These are phyloP conservation scores for Globisporangium alternatum DNA, from an alignment of 352 stramenopile species.

Conservation along the genomic window DNA sequence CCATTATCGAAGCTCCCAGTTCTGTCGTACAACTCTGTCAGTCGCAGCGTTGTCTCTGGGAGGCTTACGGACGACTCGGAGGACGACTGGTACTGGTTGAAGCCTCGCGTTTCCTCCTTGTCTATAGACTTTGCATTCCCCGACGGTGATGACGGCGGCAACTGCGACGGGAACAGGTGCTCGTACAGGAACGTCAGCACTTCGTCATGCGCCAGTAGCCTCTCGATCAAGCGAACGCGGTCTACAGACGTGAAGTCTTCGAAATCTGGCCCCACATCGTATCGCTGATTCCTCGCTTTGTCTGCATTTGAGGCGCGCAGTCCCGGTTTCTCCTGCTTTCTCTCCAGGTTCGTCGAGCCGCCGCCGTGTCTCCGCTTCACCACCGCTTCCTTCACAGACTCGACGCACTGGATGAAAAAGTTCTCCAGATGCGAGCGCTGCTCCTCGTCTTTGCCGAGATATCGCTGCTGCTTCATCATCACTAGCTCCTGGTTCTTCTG, in stretches of 20 bases:
- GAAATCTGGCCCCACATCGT: conserved; percentile 40
- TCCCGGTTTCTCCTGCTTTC: conserved; percentile 22
- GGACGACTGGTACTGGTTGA: conserved; percentile 9
- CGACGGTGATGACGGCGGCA: conserved; percentile 7
- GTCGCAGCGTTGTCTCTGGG: conserved; percentile 11
- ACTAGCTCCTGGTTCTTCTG: conserved; percentile 56
- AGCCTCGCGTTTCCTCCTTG: neutral
- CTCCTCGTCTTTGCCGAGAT: conserved; percentile 26
- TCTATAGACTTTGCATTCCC: conserved; percentile 17
- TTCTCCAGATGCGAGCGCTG: conserved; percentile 55
- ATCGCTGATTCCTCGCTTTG: conserved; percentile 28
- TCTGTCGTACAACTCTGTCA: neutral
- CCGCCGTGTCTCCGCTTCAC: conserved; percentile 37
- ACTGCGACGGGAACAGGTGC: conserved; percentile 61
- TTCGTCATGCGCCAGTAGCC: conserved; percentile 75
- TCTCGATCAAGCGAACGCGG: conserved; percentile 70
- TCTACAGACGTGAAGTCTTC: conserved; percentile 71
- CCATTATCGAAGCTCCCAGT: neutral
- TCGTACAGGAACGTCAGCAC: conserved; percentile 74
- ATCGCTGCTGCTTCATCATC: conserved; percentile 37
- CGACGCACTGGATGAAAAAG: conserved; percentile 82
- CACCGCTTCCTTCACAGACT: conserved; percentile 80
- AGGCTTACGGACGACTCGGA: conserved; percentile 22
- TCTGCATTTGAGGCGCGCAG: conserved; percentile 20
- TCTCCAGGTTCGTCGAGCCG: neutral